These are phyloP conservation scores for Xanthoparmelia taractica DNA, from an alignment of 495 filamentous ascomycete species.

Conservation along the genomic window DNA sequence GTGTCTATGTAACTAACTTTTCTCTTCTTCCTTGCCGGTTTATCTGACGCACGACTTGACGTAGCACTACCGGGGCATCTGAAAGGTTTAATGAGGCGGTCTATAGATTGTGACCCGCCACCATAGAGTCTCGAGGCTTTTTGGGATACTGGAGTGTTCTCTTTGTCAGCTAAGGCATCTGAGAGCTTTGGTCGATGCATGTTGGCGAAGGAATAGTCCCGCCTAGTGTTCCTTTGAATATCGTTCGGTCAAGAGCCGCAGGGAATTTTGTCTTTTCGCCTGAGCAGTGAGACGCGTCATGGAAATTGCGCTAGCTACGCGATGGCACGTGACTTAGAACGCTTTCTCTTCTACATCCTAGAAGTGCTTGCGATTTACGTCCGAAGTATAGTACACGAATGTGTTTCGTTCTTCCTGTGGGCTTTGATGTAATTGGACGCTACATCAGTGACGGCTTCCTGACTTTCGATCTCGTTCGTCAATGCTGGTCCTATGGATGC, in stretches of 20 bases:
- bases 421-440: background rate
- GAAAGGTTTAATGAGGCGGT: slow-evolving; percentile 78
- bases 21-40: slow-evolving; percentile 76
- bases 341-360: background rate
- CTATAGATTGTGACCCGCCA: slow-evolving; percentile 46
- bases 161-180: slow-evolving; percentile 29
- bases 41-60: slow-evolving; percentile 60
- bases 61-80: slow-evolving; percentile 83
- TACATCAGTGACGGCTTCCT: background rate
- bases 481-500: background rate
- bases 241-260: background rate
- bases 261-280: too few relatives aligned
- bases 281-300: background rate
- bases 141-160: slow-evolving; percentile 32
- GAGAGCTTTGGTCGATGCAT: slow-evolving; percentile 39
- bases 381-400: background rate
- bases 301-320: background rate
- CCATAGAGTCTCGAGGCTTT: slow-evolving; percentile 31
- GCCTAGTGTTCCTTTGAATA: background rate
- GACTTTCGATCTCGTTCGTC: background rate
- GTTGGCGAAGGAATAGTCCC: background rate
- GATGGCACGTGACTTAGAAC: background rate
- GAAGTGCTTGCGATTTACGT: background rate
- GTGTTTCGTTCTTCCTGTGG: background rate
- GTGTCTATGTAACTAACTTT: slow-evolving; percentile 86